phyloP scores from a whole-genome alignment of 345 rosid genomes.

The Eucalyptus sideroxylon region DNA sequence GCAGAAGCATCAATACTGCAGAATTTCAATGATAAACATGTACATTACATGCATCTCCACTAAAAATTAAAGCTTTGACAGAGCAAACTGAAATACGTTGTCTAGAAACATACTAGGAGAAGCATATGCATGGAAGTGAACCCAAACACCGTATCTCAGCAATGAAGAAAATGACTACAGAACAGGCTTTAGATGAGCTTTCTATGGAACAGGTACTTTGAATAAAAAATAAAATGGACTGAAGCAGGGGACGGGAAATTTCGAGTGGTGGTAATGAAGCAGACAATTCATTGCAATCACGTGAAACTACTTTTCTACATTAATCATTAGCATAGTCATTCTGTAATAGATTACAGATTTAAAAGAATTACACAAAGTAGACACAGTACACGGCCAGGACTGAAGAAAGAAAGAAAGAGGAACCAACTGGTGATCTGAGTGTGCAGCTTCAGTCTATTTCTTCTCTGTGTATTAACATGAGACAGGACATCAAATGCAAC shows the following conservation, averaged over 20 bases:
- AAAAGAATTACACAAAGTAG: neutral
- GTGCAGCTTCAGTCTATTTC: neutral
- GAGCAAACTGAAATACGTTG: neutral
- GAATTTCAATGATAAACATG: neutral
- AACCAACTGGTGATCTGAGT: neutral
- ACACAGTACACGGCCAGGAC: neutral
- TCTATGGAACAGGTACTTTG: neutral
- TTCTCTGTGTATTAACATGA: neutral
- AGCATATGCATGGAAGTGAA: neutral
- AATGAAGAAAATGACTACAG: neutral
- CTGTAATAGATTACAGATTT: neutral
- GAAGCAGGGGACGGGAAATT: neutral
- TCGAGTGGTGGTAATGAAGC: neutral
- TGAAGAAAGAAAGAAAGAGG: neutral
- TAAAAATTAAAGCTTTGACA: neutral
- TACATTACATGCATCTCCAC: neutral
- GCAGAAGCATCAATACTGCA: neutral
- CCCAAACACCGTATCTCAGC: too few species aligned
- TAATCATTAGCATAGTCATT: neutral
- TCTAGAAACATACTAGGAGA: neutral
- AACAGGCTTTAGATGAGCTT: neutral
- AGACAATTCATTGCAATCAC: neutral
- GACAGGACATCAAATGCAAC: neutral
- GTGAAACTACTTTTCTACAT: neutral
- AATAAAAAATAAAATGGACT: neutral